A percentile compares a stretch with the other conserved stretches of the same genome.
These are phyloP conservation scores for Orbilia ellipsospora DNA, from an alignment of 2,329 filamentous ascomycete genomes.

Conservation along the genomic window DNA sequence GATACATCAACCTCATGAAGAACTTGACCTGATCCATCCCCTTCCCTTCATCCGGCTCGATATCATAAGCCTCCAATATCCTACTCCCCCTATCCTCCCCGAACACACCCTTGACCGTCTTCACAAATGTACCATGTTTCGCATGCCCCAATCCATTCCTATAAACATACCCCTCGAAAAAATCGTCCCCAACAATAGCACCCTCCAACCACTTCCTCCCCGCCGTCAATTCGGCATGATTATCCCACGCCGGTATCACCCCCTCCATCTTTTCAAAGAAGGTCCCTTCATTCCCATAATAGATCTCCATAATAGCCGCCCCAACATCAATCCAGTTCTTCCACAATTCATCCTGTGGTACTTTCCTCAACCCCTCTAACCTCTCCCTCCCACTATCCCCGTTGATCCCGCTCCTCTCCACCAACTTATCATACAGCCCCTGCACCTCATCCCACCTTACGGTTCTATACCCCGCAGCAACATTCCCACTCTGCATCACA, in stretches of 20 bases:
- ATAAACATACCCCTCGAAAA: slow-evolving; percentile 56
- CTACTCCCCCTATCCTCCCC: slow-evolving; percentile 16
- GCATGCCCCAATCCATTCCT: slow-evolving; percentile 25
- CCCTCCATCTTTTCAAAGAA: slow-evolving; percentile 34
- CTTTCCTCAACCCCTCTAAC: slow-evolving; percentile 18
- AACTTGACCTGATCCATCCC: slow-evolving; percentile 55
- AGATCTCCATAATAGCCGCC: slow-evolving; percentile 35
- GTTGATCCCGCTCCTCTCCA: slow-evolving; percentile 1
- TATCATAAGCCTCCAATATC: slow-evolving; percentile 53
- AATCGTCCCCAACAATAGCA: slow-evolving; percentile 56
- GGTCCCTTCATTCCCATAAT: slow-evolving; percentile 40
- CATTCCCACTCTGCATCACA: slow-evolving; percentile 52
- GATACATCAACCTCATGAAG: slow-evolving; percentile 52
- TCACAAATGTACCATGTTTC: slow-evolving; percentile 28
- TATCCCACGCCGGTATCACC: slow-evolving; percentile 17
- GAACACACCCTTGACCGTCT: slow-evolving; percentile 28
- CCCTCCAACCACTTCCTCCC: slow-evolving; percentile 45
- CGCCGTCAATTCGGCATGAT: slow-evolving; percentile 30
- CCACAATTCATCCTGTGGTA: slow-evolving; percentile 40
- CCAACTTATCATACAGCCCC: slow-evolving; percentile 20
- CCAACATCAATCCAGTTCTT: slow-evolving; percentile 20
- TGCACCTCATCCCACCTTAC: slow-evolving; percentile 24
- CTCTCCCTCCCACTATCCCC: slow-evolving; percentile 19
- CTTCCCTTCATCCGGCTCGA: slow-evolving; percentile 28
- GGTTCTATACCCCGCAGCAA: slow-evolving; percentile 16